Percentiles rank a stretch among this genome's conserved stretches.
Conservation (phyloP, 2,329 filamentous ascomycete genomes). For the Neonectria neomacrospora region DNA sequence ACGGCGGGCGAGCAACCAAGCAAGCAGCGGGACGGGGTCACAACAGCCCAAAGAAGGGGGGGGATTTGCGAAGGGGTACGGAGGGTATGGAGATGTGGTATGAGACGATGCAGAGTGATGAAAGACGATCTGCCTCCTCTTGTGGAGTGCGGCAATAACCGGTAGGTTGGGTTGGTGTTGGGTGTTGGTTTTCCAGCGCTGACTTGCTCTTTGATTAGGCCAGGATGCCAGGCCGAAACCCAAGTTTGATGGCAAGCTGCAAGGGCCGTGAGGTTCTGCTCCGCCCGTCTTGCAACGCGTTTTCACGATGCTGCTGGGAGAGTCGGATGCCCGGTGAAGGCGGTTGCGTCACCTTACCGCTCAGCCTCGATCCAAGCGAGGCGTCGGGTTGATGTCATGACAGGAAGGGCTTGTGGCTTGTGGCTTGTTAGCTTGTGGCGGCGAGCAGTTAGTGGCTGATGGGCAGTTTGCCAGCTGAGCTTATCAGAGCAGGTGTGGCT, state of each 20-base stretch:
- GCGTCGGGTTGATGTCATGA: constrained; percentile 26
- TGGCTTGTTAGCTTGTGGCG: constrained; percentile 6
- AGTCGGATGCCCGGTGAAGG: constrained; percentile 18
- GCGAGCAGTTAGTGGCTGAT: constrained; percentile 18
- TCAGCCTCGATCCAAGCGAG: constrained; percentile 40
- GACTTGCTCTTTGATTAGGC: constrained; percentile 9
- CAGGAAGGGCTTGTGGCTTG: constrained; percentile 15
- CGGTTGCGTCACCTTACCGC: constrained; percentile 30
- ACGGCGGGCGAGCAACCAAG: constrained; percentile 21
- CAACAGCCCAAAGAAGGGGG: constrained; percentile 22
- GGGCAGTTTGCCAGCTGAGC: not conserved
- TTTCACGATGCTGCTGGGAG: constrained; percentile 18
- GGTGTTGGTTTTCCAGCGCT: constrained; percentile 23
- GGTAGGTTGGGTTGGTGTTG: constrained; percentile 18
- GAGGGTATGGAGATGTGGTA: constrained; percentile 10
- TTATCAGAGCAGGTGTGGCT: not conserved
- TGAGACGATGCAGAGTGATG: constrained; percentile 20
- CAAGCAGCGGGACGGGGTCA: constrained; percentile 11
- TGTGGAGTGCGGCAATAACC: constrained; percentile 27
- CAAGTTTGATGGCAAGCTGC: constrained; percentile 4
- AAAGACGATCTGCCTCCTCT: constrained; percentile 19
- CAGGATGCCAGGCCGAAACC: constrained; percentile 20
- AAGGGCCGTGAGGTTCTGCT: constrained; percentile 13
- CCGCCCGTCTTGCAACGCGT: constrained; percentile 24
- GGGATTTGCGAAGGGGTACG: constrained; percentile 6